Base-by-base conservation (phyloP, 2,329 filamentous ascomycete species). In the Dactylellina leptospora region DNA sequence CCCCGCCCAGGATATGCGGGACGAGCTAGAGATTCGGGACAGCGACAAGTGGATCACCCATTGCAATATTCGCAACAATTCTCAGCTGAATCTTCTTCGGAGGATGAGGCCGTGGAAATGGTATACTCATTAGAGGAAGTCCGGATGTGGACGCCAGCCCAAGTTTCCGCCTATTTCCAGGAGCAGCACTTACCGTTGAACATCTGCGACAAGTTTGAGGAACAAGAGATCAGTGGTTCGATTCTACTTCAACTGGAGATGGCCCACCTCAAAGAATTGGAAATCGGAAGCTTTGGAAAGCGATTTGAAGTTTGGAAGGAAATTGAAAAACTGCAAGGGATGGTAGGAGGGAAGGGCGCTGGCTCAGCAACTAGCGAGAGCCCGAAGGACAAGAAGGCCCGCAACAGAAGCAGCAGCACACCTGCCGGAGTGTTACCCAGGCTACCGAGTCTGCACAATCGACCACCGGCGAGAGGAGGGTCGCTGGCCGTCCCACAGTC, bases 171-270 rank as follows among this genome's bases (percentile, higher is more conserved):
- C 77, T 93, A 96, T 78, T 83, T 99, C 40, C 93, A 95, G 76
- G 90, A 90, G 1, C 83, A 87, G 2, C 93, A 92, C 4, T 90
- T 97, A 5, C 93, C 97, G 79, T 87, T 89, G 77, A 88, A 88
- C 75, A 93, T 97, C 76, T 99, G 95, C 78, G 90, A 96, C 75
- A 91, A 97, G 2, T 99, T 99, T 77, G 85, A 89, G 76, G 93
- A 97, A 77, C 93, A 99, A 80, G 95, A 99, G 79, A 97, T 99
- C 66, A 89, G 90, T 1, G 95, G 95, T 51, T 93, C 97, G 77
- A 93, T 97, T 2, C 82, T 99, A 38, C 82, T 99, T 56, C 74
- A 77, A 42, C 61, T 77, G 20, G 75, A 77, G 44, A 76, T 77
- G 75, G 45, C 74, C 3, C 75, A 77, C 44, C 66, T 77, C 23